phyloP scores from a whole-genome alignment of 2,329 filamentous ascomycete species.

The Calcarisporium arbuscula region DNA sequence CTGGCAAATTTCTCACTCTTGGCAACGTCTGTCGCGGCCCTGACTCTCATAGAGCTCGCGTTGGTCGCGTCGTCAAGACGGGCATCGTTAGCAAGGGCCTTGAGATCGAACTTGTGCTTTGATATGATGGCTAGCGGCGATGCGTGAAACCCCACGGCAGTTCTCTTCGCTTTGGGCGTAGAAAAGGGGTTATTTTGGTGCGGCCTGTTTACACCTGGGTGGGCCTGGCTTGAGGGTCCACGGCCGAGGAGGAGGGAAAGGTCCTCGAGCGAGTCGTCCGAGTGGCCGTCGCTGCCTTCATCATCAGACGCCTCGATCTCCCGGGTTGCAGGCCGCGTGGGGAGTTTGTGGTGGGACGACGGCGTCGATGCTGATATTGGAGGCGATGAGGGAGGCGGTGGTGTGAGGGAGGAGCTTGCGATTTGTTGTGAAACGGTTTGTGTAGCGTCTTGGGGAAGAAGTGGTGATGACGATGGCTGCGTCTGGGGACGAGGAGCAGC shows the following conservation, averaged over 20 bases:
- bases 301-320: slow-evolving; percentile 68
- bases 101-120: slow-evolving; percentile 59
- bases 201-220: slow-evolving; percentile 4
- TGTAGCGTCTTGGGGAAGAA: slow-evolving; percentile 4
- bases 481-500: slow-evolving; percentile 9
- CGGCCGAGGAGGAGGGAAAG: slow-evolving; percentile 30
- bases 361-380: slow-evolving; percentile 18
- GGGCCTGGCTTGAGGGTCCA: slow-evolving; percentile 9
- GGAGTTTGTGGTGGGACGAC: slow-evolving; percentile 18
- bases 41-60: slow-evolving; percentile 43
- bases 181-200: slow-evolving; percentile 20
- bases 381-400: slow-evolving; percentile 15
- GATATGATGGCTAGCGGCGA: slow-evolving; percentile 46
- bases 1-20: slow-evolving; percentile 8
- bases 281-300: slow-evolving; percentile 50
- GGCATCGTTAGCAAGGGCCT: slow-evolving; percentile 54
- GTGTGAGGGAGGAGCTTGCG: slow-evolving; percentile 12
- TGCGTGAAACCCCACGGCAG: slow-evolving; percentile 29
- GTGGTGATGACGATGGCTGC: slow-evolving; percentile 8
- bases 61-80: slow-evolving; percentile 53
- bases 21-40: slow-evolving; percentile 23
- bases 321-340: background rate
- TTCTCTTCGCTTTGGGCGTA: slow-evolving; percentile 44
- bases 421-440: slow-evolving; percentile 3
- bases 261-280: slow-evolving; percentile 53